Evolutionary conservation across 1,139 yeast genomes (phyloP).

Genomic region (Suhomyces atakaporum): DNA sequence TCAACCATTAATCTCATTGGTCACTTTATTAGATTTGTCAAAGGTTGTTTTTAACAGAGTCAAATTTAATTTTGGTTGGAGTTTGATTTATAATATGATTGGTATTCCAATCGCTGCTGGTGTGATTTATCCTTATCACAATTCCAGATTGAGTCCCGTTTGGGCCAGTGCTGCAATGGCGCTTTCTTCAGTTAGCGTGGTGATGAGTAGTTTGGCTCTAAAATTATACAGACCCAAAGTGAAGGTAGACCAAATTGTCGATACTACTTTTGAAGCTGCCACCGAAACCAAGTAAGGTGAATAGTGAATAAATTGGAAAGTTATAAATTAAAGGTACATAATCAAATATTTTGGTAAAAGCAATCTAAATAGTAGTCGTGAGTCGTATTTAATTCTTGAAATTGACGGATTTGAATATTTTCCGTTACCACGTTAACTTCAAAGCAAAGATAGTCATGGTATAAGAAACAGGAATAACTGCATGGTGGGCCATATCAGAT

Average conservation of each 20-base stretch:
- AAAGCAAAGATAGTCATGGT: too few relatives aligned
- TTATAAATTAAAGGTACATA: too few relatives aligned
- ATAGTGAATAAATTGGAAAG: too few relatives aligned
- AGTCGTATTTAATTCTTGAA: too few relatives aligned
- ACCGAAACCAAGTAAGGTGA: not conserved
- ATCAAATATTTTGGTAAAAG: too few relatives aligned
- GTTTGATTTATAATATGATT: constrained; percentile 51
- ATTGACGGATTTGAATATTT: too few relatives aligned
- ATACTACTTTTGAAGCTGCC: not conserved
- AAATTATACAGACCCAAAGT: constrained; percentile 46
- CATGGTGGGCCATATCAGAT: too few relatives aligned
- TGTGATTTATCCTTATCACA: constrained; percentile 56
- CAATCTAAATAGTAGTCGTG: too few relatives aligned
- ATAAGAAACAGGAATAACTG: too few relatives aligned
- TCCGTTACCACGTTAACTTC: too few relatives aligned
- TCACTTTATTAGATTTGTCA: constrained; percentile 47
- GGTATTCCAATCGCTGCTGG: constrained; percentile 69
- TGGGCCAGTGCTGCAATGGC: constrained; percentile 76
- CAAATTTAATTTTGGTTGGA: constrained; percentile 60
- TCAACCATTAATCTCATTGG: constrained; percentile 50
- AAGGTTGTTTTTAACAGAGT: constrained; percentile 51
- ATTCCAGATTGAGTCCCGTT: constrained; percentile 56
- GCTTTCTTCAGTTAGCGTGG: constrained; percentile 59
- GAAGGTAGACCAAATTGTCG: constrained; percentile 18
- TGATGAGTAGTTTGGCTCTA: constrained; percentile 55